A percentile compares a stretch with the other conserved stretches of the same genome.
phyloP scores from a whole-genome alignment of 106 monocot species.

The Posidonia australis region DNA sequence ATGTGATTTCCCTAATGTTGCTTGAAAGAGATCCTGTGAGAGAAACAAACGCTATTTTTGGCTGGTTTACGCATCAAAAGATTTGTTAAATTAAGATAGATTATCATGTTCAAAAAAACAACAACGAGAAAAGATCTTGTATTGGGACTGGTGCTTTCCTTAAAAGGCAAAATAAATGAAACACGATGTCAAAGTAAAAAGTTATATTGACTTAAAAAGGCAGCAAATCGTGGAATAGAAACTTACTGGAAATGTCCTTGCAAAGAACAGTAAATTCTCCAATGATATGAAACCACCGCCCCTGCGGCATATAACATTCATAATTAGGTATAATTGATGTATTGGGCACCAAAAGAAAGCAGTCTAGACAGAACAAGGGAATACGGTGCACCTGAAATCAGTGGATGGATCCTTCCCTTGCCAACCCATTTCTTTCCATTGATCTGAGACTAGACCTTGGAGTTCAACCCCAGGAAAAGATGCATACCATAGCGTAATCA shows the following conservation, averaged over 20 bases:
- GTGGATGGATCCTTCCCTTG: slow-evolving; percentile 97
- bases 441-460: slow-evolving; percentile 69
- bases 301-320: slow-evolving; percentile 36
- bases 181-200: not conserved
- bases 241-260: slow-evolving; percentile 77
- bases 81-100: too few species aligned
- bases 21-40: too few species aligned
- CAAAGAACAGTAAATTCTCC: slow-evolving; percentile 91
- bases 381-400: slow-evolving; percentile 65
- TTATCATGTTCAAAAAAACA: too few species aligned
- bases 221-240: not conserved
- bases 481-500: slow-evolving; percentile 67
- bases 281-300: slow-evolving; percentile 95
- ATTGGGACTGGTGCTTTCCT: too few species aligned
- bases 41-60: too few species aligned
- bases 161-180: not conserved
- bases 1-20: too few species aligned
- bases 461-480: slow-evolving; percentile 69
- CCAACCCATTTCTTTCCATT: slow-evolving; percentile 99
- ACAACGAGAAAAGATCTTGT: too few species aligned
- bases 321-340: not conserved
- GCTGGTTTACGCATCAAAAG: too few species aligned
- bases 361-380: not conserved
- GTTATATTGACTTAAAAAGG: not conserved
- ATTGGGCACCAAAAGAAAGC: not conserved